Evolutionary conservation across 768 basidiomycete genomes (phyloP).

Genomic region (Leccinum truebloodii): DNA sequence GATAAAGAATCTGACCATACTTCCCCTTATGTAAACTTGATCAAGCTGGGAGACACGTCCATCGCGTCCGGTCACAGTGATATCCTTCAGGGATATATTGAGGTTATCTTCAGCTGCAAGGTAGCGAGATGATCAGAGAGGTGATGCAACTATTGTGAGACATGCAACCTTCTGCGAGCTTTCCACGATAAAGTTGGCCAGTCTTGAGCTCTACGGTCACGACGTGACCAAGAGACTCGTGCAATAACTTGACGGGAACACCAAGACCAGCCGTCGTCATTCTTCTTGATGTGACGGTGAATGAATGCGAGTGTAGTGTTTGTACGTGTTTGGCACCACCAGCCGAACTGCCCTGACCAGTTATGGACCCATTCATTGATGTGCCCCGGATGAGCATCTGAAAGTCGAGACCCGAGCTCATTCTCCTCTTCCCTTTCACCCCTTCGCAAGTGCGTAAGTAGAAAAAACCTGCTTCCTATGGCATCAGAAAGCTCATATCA

Average conservation of each 20-base stretch:
- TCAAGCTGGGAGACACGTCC: conserved; percentile 98
- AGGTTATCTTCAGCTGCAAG: conserved; percentile 94
- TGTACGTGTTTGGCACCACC: conserved; percentile 16
- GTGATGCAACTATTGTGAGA: conserved; percentile 6
- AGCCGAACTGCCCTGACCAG: neutral
- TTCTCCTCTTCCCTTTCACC: neutral
- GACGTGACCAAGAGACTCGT: conserved; percentile 94
- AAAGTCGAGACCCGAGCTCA: neutral
- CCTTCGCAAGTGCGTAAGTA: neutral
- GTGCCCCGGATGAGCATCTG: neutral
- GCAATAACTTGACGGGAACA: conserved; percentile 94
- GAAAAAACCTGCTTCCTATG: too few species aligned
- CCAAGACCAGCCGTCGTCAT: conserved; percentile 68
- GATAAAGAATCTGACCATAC: conserved; percentile 98
- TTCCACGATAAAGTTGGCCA: conserved; percentile 95
- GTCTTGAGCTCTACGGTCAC: conserved; percentile 99
- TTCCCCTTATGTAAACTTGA: conserved; percentile 98
- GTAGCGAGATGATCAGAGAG: conserved; percentile 21
- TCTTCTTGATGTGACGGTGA: conserved; percentile 14
- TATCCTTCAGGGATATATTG: conserved; percentile 94
- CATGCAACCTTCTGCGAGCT: conserved; percentile 83
- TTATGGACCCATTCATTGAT: neutral
- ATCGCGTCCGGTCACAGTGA: conserved; percentile 97
- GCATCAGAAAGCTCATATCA: neutral
- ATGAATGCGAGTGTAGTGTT: conserved; percentile 17